Conservation (phyloP, 169 alveolate genomes). For the Cyclospora cayetanensis region DNA sequence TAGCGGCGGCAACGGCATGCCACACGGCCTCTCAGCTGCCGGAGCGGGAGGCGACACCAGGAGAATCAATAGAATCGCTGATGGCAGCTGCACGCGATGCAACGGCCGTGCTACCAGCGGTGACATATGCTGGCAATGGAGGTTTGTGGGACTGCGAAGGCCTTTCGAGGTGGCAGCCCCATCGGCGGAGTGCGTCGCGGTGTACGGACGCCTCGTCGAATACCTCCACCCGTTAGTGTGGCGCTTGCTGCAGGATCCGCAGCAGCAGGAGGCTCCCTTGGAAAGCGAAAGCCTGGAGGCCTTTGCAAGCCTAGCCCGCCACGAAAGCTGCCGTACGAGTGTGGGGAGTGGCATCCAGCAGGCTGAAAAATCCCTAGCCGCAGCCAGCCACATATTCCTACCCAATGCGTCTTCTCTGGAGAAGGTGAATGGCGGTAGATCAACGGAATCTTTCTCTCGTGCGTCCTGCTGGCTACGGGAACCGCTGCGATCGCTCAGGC, state of each 20-base stretch:
- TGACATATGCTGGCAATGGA: slow-evolving; percentile 1
- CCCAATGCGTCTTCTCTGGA: too few species aligned
- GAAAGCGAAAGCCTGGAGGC: neutral
- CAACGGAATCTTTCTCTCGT: slow-evolving; percentile 3
- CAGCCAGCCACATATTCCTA: neutral
- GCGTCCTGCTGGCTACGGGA: slow-evolving; percentile 34
- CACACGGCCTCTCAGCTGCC: neutral
- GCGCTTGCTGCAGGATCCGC: neutral
- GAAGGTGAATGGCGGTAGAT: too few species aligned
- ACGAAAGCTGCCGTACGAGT: neutral
- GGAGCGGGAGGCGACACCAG: neutral
- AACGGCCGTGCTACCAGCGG: neutral
- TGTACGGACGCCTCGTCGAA: slow-evolving; percentile 67
- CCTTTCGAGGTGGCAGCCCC: slow-evolving; percentile 40
- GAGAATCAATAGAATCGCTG: neutral
- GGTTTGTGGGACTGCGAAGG: slow-evolving; percentile 47
- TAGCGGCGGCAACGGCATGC: neutral
- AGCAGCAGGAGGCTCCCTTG: too few species aligned
- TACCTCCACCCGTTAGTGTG: slow-evolving; percentile 36
- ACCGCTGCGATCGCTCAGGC: neutral
- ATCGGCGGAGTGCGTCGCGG: neutral
- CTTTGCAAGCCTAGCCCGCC: neutral
- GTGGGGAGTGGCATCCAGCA: neutral
- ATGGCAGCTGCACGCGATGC: neutral
- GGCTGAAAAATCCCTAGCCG: neutral